Percentiles rank a stretch among this genome's conserved stretches.
phyloP scores from a whole-genome alignment of 495 filamentous ascomycete genomes.

The Tuber magnatum region DNA sequence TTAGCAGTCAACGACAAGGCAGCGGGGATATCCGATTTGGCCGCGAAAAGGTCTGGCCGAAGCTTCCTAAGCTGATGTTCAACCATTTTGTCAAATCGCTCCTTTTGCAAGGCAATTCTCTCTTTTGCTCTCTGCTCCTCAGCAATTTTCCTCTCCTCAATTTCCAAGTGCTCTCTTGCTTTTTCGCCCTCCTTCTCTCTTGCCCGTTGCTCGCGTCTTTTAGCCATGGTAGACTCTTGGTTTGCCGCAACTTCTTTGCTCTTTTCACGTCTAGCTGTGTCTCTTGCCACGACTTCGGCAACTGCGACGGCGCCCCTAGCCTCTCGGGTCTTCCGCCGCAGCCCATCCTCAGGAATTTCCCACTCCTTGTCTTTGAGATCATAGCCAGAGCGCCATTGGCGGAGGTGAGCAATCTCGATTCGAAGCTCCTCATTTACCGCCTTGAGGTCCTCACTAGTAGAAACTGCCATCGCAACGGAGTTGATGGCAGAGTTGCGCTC shows the following conservation, averaged over 20 bases:
- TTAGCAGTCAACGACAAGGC: conserved; percentile 2
- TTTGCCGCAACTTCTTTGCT: conserved; percentile 15
- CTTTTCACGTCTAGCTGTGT: conserved; percentile 24
- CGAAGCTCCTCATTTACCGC: conserved; percentile 50
- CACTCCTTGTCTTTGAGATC: conserved; percentile 28
- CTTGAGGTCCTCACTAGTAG: conserved; percentile 59
- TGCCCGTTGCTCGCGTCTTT: conserved; percentile 22
- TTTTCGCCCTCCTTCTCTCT: conserved; percentile 28
- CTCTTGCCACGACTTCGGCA: conserved; percentile 29
- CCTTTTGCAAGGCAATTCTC: conserved; percentile 21
- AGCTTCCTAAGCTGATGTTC: conserved; percentile 31
- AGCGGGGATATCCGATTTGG: background rate
- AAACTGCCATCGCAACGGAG: conserved; percentile 57
- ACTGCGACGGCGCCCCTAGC: conserved; percentile 31
- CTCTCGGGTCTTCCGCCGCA: conserved; percentile 19
- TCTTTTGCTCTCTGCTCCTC: conserved; percentile 28
- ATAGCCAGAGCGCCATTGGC: conserved; percentile 19
- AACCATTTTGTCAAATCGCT: conserved; percentile 33
- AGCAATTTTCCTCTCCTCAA: conserved; percentile 17
- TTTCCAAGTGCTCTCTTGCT: conserved; percentile 19
- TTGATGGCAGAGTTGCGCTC: conserved; percentile 61
- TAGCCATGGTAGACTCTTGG: conserved; percentile 14
- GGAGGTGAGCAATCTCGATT: conserved; percentile 49
- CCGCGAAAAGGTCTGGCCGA: conserved; percentile 30
- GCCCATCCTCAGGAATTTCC: conserved; percentile 25